A percentile compares a stretch with the other conserved stretches of the same genome.
Evolutionary conservation across 1,284 basidiomycete species (phyloP).

Genomic region (Sporisorium scitamineum): DNA sequence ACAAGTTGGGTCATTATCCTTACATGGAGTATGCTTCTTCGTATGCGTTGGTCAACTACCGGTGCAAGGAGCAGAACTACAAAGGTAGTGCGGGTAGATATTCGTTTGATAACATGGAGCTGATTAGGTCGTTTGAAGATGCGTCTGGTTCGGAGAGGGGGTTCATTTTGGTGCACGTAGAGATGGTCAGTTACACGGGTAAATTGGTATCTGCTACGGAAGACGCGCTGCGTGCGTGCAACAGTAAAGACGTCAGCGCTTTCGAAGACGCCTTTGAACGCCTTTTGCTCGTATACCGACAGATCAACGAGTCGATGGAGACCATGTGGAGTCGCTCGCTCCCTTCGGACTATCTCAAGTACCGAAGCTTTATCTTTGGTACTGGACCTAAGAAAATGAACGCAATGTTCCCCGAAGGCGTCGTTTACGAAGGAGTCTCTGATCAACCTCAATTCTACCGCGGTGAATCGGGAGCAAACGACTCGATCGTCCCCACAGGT

Average conservation of each 20-base stretch:
- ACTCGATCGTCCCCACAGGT: conserved; percentile 57
- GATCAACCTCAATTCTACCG: conserved; percentile 53
- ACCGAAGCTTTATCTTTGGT: conserved; percentile 67
- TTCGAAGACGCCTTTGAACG: conserved; percentile 56
- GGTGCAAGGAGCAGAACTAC: conserved; percentile 35
- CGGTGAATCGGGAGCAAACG: conserved; percentile 63
- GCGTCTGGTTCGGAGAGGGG: conserved; percentile 57
- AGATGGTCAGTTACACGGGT: conserved; percentile 65
- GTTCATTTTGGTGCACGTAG: conserved; percentile 63
- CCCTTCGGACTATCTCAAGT: conserved; percentile 62
- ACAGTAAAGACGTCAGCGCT: conserved; percentile 32
- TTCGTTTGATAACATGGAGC: conserved; percentile 63
- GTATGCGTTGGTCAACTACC: conserved; percentile 65
- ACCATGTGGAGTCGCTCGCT: conserved; percentile 63
- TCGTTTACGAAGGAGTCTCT: conserved; percentile 60
- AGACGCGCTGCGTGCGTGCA: conserved; percentile 53
- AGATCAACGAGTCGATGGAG: conserved; percentile 65
- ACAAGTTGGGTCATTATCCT: conserved; percentile 60
- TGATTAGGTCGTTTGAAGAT: conserved; percentile 64
- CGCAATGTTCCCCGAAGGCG: conserved; percentile 66
- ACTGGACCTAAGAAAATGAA: conserved; percentile 63
- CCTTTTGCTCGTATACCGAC: conserved; percentile 48
- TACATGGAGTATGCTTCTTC: conserved; percentile 64
- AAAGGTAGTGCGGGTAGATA: conserved; percentile 50
- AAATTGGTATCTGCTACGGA: conserved; percentile 56